These are phyloP conservation scores for Phlyctochytrium bullatum DNA, from an alignment of 192 early-diverging fungal species.

Conservation along the genomic window DNA sequence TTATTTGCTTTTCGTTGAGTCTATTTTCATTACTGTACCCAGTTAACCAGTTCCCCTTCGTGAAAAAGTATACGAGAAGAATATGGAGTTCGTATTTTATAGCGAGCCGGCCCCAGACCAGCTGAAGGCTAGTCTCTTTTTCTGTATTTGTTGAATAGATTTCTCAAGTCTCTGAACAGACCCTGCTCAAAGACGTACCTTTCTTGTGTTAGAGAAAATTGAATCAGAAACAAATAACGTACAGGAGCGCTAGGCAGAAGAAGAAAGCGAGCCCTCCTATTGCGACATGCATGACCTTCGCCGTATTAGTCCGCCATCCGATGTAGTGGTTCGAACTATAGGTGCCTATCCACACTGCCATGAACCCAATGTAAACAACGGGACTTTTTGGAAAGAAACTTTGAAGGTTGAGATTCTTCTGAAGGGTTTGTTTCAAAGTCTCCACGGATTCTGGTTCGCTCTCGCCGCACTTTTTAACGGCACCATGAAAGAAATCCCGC, in stretches of 20 bases:
- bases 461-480: conserved; percentile 4
- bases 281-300: conserved; percentile 53
- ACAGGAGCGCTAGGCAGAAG: conserved; percentile 41
- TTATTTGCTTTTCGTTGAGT: too few species aligned
- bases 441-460: background rate
- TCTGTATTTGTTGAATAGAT: too few species aligned
- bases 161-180: too few species aligned
- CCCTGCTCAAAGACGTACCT: too few species aligned
- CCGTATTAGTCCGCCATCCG: conserved; percentile 51
- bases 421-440: conserved; percentile 5
- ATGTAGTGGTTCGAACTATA: conserved; percentile 45
- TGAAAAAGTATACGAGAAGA: too few species aligned
- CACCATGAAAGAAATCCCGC: conserved; percentile 45
- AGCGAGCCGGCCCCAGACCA: too few species aligned
- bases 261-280: conserved; percentile 50
- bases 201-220: background rate
- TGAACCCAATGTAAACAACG: conserved; percentile 45
- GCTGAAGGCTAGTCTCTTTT: too few species aligned
- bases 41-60: too few species aligned
- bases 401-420: background rate
- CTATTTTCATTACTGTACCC: too few species aligned
- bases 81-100: too few species aligned
- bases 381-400: conserved; percentile 41
- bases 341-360: conserved; percentile 50
- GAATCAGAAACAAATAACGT: conserved; percentile 21